Evolutionary conservation across 1,139 yeast species (phyloP).

Genomic region (Pichia sp.): DNA sequence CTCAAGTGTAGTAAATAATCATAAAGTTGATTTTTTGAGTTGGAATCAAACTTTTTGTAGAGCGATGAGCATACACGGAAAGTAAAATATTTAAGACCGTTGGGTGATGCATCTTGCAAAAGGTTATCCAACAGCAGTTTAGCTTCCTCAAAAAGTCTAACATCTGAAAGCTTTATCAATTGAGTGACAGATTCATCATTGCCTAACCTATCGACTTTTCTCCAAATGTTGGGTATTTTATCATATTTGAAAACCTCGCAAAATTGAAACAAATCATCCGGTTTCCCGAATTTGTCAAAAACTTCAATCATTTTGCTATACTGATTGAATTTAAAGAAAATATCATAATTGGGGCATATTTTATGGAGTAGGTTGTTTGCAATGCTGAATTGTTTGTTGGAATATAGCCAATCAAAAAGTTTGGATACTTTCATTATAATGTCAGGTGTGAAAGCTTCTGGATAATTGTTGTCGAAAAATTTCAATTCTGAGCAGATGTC

Average conservation of each 20-base stretch:
- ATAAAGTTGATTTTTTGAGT: conserved; percentile 9
- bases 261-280: conserved; percentile 16
- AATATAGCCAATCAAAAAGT: conserved; percentile 19
- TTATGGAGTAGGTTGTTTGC: conserved; percentile 14
- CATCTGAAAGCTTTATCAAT: conserved; percentile 8
- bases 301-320: conserved; percentile 14
- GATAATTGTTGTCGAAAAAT: conserved; percentile 8
- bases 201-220: conserved; percentile 10
- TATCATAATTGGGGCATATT: conserved; percentile 9
- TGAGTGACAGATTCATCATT: conserved; percentile 7
- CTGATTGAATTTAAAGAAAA: conserved; percentile 17
- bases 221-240: conserved; percentile 16
- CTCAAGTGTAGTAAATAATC: conserved; percentile 3
- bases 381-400: conserved; percentile 13
- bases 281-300: conserved; percentile 19
- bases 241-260: conserved; percentile 16
- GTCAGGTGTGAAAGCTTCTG: conserved; percentile 17
- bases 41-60: conserved; percentile 11
- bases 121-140: conserved; percentile 1
- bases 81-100: conserved; percentile 12
- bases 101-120: background rate
- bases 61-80: conserved; percentile 11
- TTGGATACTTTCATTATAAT: conserved; percentile 13
- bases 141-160: conserved; percentile 6
- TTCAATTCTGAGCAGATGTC: conserved; percentile 11